These are phyloP conservation scores for Psilocybe cyanescens DNA, from an alignment of 768 basidiomycete species.

Conservation along the genomic window DNA sequence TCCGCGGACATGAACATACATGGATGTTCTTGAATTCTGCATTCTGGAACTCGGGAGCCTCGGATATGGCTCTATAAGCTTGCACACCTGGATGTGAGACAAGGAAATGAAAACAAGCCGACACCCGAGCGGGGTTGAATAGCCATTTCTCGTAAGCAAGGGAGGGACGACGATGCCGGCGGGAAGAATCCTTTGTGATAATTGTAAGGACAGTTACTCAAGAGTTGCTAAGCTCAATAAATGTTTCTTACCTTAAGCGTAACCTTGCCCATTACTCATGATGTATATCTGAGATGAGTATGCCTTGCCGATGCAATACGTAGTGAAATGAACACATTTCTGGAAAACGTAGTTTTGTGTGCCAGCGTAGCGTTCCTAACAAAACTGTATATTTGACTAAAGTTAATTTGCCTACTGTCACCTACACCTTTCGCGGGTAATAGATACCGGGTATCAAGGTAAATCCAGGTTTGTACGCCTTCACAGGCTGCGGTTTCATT, in stretches of 20 bases:
- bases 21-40: background rate
- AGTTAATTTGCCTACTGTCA: background rate
- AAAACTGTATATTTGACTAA: background rate
- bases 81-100: background rate
- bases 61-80: background rate
- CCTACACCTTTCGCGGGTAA: too few species aligned
- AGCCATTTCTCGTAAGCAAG: slow-evolving; percentile 77
- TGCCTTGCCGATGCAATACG: background rate
- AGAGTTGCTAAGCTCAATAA: background rate
- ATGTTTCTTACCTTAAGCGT: background rate
- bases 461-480: background rate
- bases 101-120: background rate
- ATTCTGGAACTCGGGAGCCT: background rate
- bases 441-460: background rate
- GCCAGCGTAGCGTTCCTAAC: background rate
- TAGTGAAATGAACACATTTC: background rate
- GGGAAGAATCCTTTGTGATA: slow-evolving; percentile 31
- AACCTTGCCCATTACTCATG: background rate
- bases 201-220: background rate
- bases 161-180: slow-evolving; percentile 76
- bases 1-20: background rate
- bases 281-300: background rate
- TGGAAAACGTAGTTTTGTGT: background rate
- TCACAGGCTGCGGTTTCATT: background rate
- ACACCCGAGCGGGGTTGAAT: background rate